Conservation (phyloP, 345 rosid species). For the Aethionema arabicum region DNA sequence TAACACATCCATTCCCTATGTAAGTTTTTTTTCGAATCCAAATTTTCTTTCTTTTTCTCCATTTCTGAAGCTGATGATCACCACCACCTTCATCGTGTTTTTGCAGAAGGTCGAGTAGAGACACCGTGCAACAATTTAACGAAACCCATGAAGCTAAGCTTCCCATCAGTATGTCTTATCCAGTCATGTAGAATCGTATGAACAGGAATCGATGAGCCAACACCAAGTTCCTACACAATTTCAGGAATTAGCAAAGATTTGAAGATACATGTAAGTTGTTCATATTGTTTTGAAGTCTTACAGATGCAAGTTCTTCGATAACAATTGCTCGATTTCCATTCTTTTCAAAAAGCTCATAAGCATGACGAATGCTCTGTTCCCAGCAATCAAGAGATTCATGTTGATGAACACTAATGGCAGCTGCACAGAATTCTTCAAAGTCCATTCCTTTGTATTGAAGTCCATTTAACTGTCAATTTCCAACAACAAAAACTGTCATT, state of each 20-base stretch:
- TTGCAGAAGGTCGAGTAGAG: constrained; percentile 51
- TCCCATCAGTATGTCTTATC: constrained; percentile 89
- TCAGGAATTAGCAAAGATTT: too few species aligned
- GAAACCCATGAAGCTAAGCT: constrained; percentile 91
- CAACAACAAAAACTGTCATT: constrained; percentile 22
- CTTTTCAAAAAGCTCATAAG: constrained; percentile 86
- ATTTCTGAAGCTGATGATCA: too few species aligned
- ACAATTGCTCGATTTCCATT: constrained; percentile 87
- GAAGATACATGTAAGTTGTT: too few species aligned
- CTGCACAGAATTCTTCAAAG: constrained; percentile 97
- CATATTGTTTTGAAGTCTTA: constrained; percentile 32
- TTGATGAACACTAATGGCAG: constrained; percentile 89
- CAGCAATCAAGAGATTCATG: constrained; percentile 80
- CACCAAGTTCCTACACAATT: constrained; percentile 84
- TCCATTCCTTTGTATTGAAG: constrained; percentile 90
- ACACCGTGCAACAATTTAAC: constrained; percentile 79
- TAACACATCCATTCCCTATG: constrained; percentile 1
- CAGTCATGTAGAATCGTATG: constrained; percentile 89
- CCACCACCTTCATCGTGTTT: constrained; percentile 36
- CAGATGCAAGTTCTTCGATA: constrained; percentile 93
- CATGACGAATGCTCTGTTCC: constrained; percentile 82
- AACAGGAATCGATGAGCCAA: constrained; percentile 84
- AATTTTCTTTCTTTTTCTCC: too few species aligned
- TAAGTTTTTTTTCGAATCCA: constrained; percentile 11
- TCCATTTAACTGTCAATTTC: constrained; percentile 61